Base-by-base conservation (phyloP, 352 stramenopile genomes). In the Thalassiosira oceanica region DNA sequence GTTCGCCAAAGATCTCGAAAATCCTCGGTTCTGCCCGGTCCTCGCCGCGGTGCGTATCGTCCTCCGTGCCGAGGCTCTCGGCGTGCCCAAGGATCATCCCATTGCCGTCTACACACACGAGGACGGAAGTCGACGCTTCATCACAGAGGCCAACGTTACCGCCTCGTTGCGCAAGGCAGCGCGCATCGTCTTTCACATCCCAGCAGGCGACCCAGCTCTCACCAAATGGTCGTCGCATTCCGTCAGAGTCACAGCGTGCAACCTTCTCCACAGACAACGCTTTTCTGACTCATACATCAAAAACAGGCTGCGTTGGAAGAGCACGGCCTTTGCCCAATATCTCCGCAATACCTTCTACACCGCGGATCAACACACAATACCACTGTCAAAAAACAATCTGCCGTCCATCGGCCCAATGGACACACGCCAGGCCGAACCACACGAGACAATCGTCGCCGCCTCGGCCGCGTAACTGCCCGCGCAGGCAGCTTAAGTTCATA, bases 201-300 rank as follows among this genome's bases (percentile, higher is more conserved):
- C 43, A 51, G 18, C 16, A n/a, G n/a, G n/a, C n/a, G n/a, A n/a
- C n/a, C 31, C 7, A 27, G 4, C 52, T 63, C 3, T 54, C 42
- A 27, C 35, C 20, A 2, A 54, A 3, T 66, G 44, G 42, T 56
- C 55, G 41, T 28, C 24, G 8, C 55, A 66, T 21, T 66, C 55
- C 3, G 48, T 66, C 16, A 13, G 42, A 15, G 55, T 66, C 6
- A 66, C 55, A 4, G 55, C 55, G 18, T 24, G 15, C 16, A 66
- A 66, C 26, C 41, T 66, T 1, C 55, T 66, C 28, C 55, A 57
- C 35, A 4, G 43, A 7, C 24, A 41, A 10, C 26, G 31, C 13
- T 29, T 66, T 5, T 46, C 55, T 6, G 55, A 66, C 28, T 56
- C 29, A 1, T 56, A 56, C 31, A 66, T 66, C 31, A 42, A 66